Evolutionary conservation across 257 asterid species (phyloP).

Genomic region (Sherardia arvensis): DNA sequence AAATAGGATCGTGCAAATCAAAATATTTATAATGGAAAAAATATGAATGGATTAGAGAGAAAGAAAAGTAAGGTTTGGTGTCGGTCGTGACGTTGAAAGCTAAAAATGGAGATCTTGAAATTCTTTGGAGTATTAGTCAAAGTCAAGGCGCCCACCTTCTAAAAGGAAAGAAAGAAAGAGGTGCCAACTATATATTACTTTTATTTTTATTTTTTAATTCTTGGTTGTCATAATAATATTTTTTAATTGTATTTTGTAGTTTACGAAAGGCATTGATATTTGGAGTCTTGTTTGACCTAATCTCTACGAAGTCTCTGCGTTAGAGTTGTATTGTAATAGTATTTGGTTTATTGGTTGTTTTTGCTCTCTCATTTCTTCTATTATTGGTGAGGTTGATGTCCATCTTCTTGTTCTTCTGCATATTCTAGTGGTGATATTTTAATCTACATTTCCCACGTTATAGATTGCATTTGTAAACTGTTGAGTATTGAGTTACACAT

Average conservation of each 20-base stretch:
- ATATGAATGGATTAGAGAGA: neutral
- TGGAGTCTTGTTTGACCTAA: constrained; percentile 5
- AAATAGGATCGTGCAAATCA: neutral
- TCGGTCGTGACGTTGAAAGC: constrained; percentile 21
- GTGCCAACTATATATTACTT: neutral
- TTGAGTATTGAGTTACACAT: too few species aligned
- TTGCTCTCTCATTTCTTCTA: neutral
- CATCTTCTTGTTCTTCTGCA: too few species aligned
- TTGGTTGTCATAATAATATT: neutral
- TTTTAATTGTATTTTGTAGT: neutral
- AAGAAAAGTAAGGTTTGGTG: constrained; percentile 9
- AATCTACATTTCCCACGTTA: neutral
- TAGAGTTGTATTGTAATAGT: neutral
- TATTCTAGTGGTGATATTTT: too few species aligned
- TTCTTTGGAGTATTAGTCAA: constrained; percentile 20
- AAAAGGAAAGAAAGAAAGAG: constrained; percentile 7
- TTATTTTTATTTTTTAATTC: neutral
- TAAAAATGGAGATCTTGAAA: constrained; percentile 12
- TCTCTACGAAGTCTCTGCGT: neutral
- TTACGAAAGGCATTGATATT: constrained; percentile 1
- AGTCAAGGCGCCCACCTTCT: constrained; percentile 43
- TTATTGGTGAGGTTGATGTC: neutral
- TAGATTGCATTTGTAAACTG: neutral
- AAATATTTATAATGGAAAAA: too few species aligned
- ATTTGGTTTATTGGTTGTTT: neutral